Base-by-base conservation (phyloP, 1,284 basidiomycete genomes). In the Neotropicomus parvogracilis region DNA sequence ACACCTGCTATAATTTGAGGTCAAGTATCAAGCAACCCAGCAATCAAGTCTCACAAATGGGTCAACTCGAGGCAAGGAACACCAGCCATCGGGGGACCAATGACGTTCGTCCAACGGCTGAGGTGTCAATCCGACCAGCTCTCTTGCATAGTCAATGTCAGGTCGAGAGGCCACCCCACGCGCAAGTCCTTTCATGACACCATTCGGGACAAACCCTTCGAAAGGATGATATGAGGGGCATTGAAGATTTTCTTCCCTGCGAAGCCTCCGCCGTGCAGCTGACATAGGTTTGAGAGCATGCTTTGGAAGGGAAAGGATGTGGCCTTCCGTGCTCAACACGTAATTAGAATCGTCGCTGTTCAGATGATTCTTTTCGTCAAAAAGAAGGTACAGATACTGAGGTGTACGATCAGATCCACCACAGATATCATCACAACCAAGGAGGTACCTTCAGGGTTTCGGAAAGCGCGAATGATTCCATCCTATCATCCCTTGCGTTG, bases 301-400 rank as follows among this genome's bases (percentile, higher is more conserved):
- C 11, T 56, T 64, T 1, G 79, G 79, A 16, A 97, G 75, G 16
- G 75, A 77, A 21, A 97, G 73, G n/a, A 92, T 79, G 63, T 97
- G 95, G 0, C 93, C 94, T 67, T 97, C 94, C 0, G 94, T 97
- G 2, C 91, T 91, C 62, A 95, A 88, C 3, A 97, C 88, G 54
- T 85, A 87, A 59, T 88, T 84, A 3, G 83, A 88, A 59, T 89
- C 83, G 54, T 90, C 85, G 6, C 62, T 67, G 59, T 93, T 83
- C 27, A 92, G 64, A 0, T 76, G 75, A 55, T 92, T 91, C 7
- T 80, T 78, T 64, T 93, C 91, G 59, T 95, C 92, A 59, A 97
- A 97, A 19, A 95, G 75, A 40, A 97, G 77, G 68, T 84, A 97
- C 12, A 97, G 77, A 71, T 97, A 95, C 88, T 95, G 26, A 29